Percentiles rank a stretch among this genome's conserved stretches.
Conservation (phyloP, 345 rosid species). For the Gossypium rotundifolium region DNA sequence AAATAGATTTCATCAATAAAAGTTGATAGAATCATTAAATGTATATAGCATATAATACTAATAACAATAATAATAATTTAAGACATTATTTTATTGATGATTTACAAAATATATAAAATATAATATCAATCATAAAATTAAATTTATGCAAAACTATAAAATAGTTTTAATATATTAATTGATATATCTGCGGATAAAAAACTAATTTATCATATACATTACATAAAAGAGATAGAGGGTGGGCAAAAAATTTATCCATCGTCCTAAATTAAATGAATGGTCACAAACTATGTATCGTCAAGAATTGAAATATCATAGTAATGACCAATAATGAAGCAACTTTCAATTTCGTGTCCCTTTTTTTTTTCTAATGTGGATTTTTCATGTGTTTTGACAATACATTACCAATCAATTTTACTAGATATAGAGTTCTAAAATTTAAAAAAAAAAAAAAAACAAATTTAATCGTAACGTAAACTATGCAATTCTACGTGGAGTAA, state of each 20-base stretch:
- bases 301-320: neutral
- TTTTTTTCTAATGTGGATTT: neutral
- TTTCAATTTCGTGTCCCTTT: neutral
- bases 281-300: neutral
- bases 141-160: too few species aligned
- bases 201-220: too few species aligned
- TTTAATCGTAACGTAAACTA: neutral
- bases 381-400: conserved; percentile 1
- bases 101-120: too few species aligned
- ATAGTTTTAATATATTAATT: too few species aligned
- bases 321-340: neutral
- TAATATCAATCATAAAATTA: too few species aligned
- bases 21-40: too few species aligned
- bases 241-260: neutral
- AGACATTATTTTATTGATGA: too few species aligned
- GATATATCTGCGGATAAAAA: too few species aligned
- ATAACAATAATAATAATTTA: too few species aligned
- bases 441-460: neutral
- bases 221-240: neutral
- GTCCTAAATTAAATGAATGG: neutral
- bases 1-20: too few species aligned
- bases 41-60: too few species aligned
- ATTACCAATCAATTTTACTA: neutral
- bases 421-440: neutral
- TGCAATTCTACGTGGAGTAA: conserved; percentile 1